Conservation (phyloP, 371 early-diverging fungal species). For the Gilbertella persicaria region DNA sequence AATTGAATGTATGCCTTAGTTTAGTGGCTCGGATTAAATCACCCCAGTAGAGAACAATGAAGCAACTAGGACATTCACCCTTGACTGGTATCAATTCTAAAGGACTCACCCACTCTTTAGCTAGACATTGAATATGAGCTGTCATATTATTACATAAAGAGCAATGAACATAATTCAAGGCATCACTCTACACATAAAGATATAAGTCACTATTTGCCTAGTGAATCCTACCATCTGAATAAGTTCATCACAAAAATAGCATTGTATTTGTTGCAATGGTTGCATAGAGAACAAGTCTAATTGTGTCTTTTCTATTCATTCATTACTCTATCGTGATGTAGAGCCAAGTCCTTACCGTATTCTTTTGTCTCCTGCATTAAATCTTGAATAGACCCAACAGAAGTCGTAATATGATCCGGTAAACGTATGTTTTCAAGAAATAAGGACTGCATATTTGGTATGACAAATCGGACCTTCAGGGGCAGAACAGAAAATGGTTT, state of each 20-base stretch:
- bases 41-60: conserved; percentile 12
- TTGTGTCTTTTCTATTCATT: not conserved
- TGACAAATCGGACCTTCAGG: conserved; percentile 21
- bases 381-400: conserved; percentile 15
- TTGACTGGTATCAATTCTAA: conserved; percentile 12
- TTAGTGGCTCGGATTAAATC: conserved; percentile 12
- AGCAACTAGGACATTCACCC: conserved; percentile 19
- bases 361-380: not conserved
- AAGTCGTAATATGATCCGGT: conserved; percentile 15
- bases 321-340: not conserved
- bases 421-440: conserved; percentile 11
- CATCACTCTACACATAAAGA: not conserved
- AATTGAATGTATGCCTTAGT: conserved; percentile 1
- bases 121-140: conserved; percentile 12
- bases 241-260: conserved; percentile 4
- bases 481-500: conserved; percentile 20
- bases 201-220: not conserved
- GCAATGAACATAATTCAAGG: conserved; percentile 11
- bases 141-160: conserved; percentile 5
- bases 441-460: conserved; percentile 9
- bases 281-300: not conserved
- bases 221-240: conserved; percentile 11
- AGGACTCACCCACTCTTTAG: conserved; percentile 3
- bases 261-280: not conserved
- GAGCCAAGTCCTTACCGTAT: conserved; percentile 3